Evolutionary conservation across 768 basidiomycete species (phyloP).

Genomic region (Trametes elegans): DNA sequence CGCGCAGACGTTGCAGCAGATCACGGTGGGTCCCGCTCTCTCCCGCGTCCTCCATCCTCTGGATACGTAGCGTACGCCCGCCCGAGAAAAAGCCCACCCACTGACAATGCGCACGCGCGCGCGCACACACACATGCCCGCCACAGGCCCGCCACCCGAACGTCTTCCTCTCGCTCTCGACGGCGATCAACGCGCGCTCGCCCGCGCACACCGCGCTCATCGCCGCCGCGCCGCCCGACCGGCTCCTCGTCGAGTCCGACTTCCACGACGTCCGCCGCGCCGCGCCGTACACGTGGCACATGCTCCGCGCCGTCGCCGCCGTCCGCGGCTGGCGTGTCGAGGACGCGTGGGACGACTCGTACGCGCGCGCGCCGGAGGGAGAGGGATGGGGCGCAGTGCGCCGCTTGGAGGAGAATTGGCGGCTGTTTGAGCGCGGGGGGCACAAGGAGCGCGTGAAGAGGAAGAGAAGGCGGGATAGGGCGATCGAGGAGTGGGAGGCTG

Average conservation of each 20-base stretch:
- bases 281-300: conserved; percentile 75
- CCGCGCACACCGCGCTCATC: conserved; percentile 63
- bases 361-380: conserved; percentile 31
- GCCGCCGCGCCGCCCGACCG: conserved; percentile 58
- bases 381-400: conserved; percentile 68
- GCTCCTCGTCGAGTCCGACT: conserved; percentile 87
- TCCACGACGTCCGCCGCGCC: conserved; percentile 59
- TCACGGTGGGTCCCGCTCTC: conserved; percentile 58
- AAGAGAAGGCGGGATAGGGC: conserved; percentile 12
- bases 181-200: conserved; percentile 74
- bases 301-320: conserved; percentile 62
- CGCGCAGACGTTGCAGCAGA: conserved; percentile 65
- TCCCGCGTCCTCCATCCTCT: background rate
- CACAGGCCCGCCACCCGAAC: conserved; percentile 69
- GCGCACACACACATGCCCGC: background rate
- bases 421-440: conserved; percentile 51
- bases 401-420: conserved; percentile 73
- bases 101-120: background rate
- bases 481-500: conserved; percentile 22
- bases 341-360: conserved; percentile 43
- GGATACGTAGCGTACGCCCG: background rate
- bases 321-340: conserved; percentile 80
- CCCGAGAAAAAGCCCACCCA: no score
- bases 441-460: conserved; percentile 25
- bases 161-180: conserved; percentile 87